Evolutionary conservation across 2,329 filamentous ascomycete genomes (phyloP).

Genomic region (Cordyceps cateniannulata): DNA sequence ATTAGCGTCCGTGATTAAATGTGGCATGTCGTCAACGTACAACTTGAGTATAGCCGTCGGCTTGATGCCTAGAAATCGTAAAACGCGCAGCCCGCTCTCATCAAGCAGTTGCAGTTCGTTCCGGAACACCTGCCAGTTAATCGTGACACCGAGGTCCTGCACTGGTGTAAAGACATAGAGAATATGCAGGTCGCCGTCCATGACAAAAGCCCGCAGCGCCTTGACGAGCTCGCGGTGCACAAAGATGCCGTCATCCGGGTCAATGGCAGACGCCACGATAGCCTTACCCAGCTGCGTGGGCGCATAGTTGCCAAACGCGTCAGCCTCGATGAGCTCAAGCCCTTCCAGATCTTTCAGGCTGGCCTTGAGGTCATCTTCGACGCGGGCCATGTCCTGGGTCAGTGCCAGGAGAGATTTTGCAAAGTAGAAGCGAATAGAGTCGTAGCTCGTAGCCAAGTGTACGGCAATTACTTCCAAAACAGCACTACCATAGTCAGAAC

Average conservation of each 20-base stretch:
- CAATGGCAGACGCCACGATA: constrained; percentile 64
- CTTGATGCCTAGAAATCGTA: constrained; percentile 62
- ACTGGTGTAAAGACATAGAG: constrained; percentile 73
- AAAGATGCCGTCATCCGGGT: constrained; percentile 70
- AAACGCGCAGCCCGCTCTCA: constrained; percentile 63
- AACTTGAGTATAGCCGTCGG: constrained; percentile 61
- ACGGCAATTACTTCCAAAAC: constrained; percentile 65
- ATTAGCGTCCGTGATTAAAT: constrained; percentile 17
- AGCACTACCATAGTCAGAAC: constrained; percentile 42
- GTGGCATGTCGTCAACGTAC: constrained; percentile 32
- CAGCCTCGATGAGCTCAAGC: constrained; percentile 48
- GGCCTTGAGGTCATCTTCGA: constrained; percentile 48
- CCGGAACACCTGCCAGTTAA: constrained; percentile 69
- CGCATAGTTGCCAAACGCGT: constrained; percentile 44
- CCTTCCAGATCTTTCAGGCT: constrained; percentile 52
- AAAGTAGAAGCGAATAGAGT: constrained; percentile 62
- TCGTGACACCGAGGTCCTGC: constrained; percentile 45
- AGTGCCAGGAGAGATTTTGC: constrained; percentile 59
- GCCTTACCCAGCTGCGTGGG: constrained; percentile 63
- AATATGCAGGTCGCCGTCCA: constrained; percentile 76
- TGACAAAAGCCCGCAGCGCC: constrained; percentile 65
- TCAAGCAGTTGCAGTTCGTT: constrained; percentile 65
- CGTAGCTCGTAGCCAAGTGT: constrained; percentile 57
- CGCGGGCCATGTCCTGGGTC: constrained; percentile 42
- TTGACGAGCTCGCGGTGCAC: constrained; percentile 61